Percentiles rank a stretch among this genome's conserved stretches.
Conservation (phyloP, 202 grass and related monocot species). For the Schoenoplectus triqueter region DNA sequence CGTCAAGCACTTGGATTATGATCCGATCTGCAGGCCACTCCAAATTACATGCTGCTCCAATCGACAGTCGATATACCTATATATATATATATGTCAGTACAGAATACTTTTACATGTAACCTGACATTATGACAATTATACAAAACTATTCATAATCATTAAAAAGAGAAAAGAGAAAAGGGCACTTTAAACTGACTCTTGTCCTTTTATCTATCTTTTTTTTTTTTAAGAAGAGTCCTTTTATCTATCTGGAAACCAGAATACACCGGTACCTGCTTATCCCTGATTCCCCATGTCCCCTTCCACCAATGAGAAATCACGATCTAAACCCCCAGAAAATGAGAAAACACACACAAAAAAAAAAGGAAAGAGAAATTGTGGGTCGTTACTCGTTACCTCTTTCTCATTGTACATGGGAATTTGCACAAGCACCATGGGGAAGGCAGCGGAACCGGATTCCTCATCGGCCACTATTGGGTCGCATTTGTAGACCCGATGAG, state of each 20-base stretch:
- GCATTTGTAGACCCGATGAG: constrained; percentile 44
- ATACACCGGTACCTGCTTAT: not conserved
- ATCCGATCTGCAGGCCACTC: constrained; percentile 44
- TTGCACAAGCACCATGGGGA: constrained; percentile 55
- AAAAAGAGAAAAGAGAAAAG: no score
- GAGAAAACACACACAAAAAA: no score
- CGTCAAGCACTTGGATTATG: constrained; percentile 55
- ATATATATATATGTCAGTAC: not conserved
- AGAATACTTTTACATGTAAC: no score
- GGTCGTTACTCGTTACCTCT: constrained; percentile 31
- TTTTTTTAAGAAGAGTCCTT: no score
- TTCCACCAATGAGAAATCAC: constrained; percentile 10
- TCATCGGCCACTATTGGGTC: constrained; percentile 38
- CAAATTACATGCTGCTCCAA: constrained; percentile 50
- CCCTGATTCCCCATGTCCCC: not conserved
- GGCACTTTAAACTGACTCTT: no score
- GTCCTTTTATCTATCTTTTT: no score
- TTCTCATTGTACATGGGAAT: constrained; percentile 60
- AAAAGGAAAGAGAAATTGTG: not conserved
- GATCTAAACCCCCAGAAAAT: not conserved
- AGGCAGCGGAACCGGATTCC: constrained; percentile 40
- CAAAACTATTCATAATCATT: no score
- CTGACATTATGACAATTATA: no score
- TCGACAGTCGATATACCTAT: constrained; percentile 49
- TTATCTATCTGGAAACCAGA: no score